A percentile compares a stretch with the other conserved stretches of the same genome.
These are phyloP conservation scores for Crucibulum laeve DNA, from an alignment of 768 basidiomycete genomes.

Conservation along the genomic window DNA sequence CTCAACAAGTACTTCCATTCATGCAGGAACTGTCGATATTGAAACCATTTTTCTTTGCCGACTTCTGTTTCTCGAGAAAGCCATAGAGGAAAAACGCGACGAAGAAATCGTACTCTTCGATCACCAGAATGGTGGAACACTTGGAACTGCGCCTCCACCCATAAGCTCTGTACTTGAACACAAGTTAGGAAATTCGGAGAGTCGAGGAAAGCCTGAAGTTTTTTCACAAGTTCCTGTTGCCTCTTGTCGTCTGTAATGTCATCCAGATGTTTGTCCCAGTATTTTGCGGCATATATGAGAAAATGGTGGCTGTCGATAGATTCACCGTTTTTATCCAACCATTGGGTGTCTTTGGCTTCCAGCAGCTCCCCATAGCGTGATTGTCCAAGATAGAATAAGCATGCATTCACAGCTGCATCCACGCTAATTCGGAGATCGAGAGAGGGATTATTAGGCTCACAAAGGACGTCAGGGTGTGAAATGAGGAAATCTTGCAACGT, in stretches of 20 bases:
- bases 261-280: conserved; percentile 27
- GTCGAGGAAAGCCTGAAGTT: conserved; percentile 15
- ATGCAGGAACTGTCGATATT: conserved; percentile 18
- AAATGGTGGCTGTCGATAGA: conserved; percentile 19
- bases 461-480: conserved; percentile 11
- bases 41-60: conserved; percentile 9
- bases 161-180: conserved; percentile 24
- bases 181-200: conserved; percentile 25
- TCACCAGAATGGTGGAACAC: conserved; percentile 8
- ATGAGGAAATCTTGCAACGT: conserved; percentile 20
- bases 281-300: conserved; percentile 21
- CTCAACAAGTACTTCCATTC: conserved; percentile 20
- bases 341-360: conserved; percentile 8
- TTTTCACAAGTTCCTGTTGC: conserved; percentile 5
- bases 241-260: conserved; percentile 5
- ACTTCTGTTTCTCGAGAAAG: conserved; percentile 8
- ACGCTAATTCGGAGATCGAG: conserved; percentile 11
- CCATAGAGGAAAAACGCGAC: conserved; percentile 21
- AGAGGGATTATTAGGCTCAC: conserved; percentile 1
- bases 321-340: conserved; percentile 16
- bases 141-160: conserved; percentile 21
- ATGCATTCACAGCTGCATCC: conserved; percentile 15
- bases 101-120: too few relatives aligned
- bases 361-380: conserved; percentile 14
- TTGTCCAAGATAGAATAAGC: conserved; percentile 19